A percentile compares a stretch with the other conserved stretches of the same genome.
Evolutionary conservation across 352 stramenopile species (phyloP).

Genomic region (Saprolegnia diclina): DNA sequence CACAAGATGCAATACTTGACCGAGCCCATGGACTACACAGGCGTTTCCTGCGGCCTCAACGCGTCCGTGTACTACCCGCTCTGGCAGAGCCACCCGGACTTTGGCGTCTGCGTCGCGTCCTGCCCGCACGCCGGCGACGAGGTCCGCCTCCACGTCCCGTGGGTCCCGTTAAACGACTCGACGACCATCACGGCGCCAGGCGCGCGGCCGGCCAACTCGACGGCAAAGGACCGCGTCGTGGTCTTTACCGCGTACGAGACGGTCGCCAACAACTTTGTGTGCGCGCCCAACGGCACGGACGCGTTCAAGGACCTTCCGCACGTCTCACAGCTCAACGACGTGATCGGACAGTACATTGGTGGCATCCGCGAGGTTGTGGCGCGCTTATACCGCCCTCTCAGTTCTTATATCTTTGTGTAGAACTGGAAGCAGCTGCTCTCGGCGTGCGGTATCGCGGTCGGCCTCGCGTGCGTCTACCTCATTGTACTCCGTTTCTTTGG

Average conservation of each 20-base stretch:
- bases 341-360: conserved; percentile 67
- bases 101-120: conserved; percentile 62
- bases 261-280: conserved; percentile 15
- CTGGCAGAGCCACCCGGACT: conserved; percentile 58
- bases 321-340: conserved; percentile 68
- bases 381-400: neutral
- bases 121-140: conserved; percentile 47
- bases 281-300: conserved; percentile 15
- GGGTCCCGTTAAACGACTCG: conserved; percentile 25
- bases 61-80: conserved; percentile 74
- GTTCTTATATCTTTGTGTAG: conserved; percentile 31
- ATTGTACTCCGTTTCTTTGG: conserved; percentile 64
- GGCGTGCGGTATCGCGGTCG: conserved; percentile 52
- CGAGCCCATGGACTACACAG: conserved; percentile 70
- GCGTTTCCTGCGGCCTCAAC: conserved; percentile 41
- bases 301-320: conserved; percentile 10
- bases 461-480: conserved; percentile 52
- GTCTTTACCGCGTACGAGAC: conserved; percentile 14
- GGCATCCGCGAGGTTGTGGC: conserved; percentile 50
- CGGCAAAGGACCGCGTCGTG: neutral
- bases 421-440: conserved; percentile 65
- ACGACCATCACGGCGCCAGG: neutral
- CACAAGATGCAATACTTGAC: conserved; percentile 73
- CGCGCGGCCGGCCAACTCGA: neutral
- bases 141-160: conserved; percentile 47